Evolutionary conservation across 2,329 filamentous ascomycete genomes (phyloP).

Genomic region (Thielaviopsis ethacetica): DNA sequence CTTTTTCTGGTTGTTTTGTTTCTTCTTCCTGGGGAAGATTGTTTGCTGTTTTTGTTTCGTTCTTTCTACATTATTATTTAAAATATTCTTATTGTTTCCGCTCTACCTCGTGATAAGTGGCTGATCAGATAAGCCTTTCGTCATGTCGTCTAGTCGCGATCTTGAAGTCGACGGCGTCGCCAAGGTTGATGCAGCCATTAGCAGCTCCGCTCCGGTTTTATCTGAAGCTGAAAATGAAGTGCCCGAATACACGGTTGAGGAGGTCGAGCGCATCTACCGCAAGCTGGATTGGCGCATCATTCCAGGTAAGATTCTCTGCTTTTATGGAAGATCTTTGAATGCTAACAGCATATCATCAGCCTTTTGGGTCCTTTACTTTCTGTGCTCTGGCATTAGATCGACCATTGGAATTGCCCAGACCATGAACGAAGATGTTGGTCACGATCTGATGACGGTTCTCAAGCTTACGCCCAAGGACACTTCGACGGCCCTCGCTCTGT

Average conservation of each 20-base stretch:
- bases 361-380: constrained; percentile 82
- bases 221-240: constrained; percentile 5
- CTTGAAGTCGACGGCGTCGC: not conserved
- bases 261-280: constrained; percentile 37
- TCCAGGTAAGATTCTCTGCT: constrained; percentile 25
- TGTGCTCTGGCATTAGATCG: constrained; percentile 80
- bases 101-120: not conserved
- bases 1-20: constrained; percentile 4
- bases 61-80: not conserved
- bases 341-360: constrained; percentile 28
- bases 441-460: constrained; percentile 61
- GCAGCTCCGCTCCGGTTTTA: not conserved
- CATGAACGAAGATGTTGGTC: constrained; percentile 58
- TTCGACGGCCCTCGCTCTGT: constrained; percentile 70
- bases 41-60: not conserved
- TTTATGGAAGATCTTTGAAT: not conserved
- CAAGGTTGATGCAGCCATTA: no score
- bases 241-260: constrained; percentile 31
- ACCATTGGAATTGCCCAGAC: constrained; percentile 91
- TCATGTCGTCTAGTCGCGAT: not conserved
- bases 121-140: not conserved
- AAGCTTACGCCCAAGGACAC: constrained; percentile 57
- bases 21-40: constrained; percentile 6
- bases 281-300: constrained; percentile 45
- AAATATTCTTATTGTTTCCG: not conserved